Evolutionary conservation across 345 rosid species (phyloP), one percentile per base, ranked within the genome.

Genomic region (Citrus trifoliata): DNA sequence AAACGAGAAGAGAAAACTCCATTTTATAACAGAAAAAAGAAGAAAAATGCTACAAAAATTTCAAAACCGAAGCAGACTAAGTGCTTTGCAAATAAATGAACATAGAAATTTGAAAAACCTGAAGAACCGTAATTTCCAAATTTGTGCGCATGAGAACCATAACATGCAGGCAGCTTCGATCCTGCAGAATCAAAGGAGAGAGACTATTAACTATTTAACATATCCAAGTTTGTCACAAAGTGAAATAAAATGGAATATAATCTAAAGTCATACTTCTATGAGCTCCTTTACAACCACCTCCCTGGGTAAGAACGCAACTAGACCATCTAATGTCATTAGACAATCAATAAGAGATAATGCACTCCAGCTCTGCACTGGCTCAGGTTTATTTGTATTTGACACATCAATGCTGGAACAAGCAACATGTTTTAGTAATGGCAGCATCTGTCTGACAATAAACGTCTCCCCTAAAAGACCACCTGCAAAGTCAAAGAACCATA

Each of bases 281-380:
- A 95, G 88, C 81, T 92, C 95, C 84, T 89, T 90, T 77, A 86
- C 86, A 84, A 93, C 82, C 79, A 89, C 88, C 80, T 92, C 95
- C 70, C 86, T 81, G 13, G 98, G 88, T 85, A 92, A 80, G 75
- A 93, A 80, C 33, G 88, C 87, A 85, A 86, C 86, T 71, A 95
- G 82, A 85, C 98, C 97, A 63, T 95, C 93, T 75, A 93, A 74
- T 67, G 98, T 88, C 82, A 84, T 82, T 78, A 95, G 84, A 83
- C 95, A 95, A 85, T 95, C 98, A 67, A 87, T 75, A 48, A 95
- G 86, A 53, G 95, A 95, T 67, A 92, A 82, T 78, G 92, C 84
- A 85, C 92, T 88, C 98, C 98, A 95, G 83, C 94, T 89, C 83
- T 87, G 98, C 67, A 89, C 76, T 13, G 98, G 97, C 87, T 95